Conservation (phyloP, 1,284 basidiomycete genomes). For the Boletus semigastroideus region DNA sequence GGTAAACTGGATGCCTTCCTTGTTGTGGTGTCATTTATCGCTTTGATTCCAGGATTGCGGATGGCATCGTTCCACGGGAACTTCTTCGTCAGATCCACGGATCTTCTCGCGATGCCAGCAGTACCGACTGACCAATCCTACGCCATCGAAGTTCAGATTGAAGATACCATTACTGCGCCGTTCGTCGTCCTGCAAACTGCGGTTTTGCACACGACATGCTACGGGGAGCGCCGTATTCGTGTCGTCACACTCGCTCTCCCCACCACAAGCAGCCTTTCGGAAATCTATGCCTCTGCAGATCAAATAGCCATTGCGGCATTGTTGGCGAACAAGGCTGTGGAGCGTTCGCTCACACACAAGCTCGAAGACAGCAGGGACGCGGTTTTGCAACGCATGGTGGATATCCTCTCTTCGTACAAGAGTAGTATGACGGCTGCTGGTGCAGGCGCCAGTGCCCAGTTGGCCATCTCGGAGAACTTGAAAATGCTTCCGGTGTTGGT, state of each 20-base stretch:
- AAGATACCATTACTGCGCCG: slow-evolving; percentile 90
- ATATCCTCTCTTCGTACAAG: slow-evolving; percentile 93
- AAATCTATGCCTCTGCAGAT: slow-evolving; percentile 94
- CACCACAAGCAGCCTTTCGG: slow-evolving; percentile 90
- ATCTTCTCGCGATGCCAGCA: slow-evolving; percentile 94
- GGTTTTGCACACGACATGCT: slow-evolving; percentile 94
- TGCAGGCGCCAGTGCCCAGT: slow-evolving; percentile 90
- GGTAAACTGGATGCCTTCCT: slow-evolving; percentile 43
- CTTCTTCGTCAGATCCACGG: slow-evolving; percentile 98
- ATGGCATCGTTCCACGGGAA: slow-evolving; percentile 99
- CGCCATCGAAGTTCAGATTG: slow-evolving; percentile 95
- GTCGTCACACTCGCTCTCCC: slow-evolving; percentile 93
- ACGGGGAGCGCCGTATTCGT: slow-evolving; percentile 93
- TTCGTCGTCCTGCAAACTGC: slow-evolving; percentile 97
- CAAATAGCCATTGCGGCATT: slow-evolving; percentile 90
- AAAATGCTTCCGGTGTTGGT: slow-evolving; percentile 91
- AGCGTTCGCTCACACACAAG: slow-evolving; percentile 86
- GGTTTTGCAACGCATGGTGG: slow-evolving; percentile 88
- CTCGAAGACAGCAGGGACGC: slow-evolving; percentile 93
- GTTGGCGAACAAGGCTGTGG: slow-evolving; percentile 96
- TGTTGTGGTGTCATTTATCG: slow-evolving; percentile 5
- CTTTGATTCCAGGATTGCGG: slow-evolving; percentile 65
- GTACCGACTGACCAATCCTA: slow-evolving; percentile 98
- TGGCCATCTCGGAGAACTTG: slow-evolving; percentile 90
- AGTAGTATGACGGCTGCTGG: slow-evolving; percentile 94